phyloP scores from a whole-genome alignment of 371 early-diverging fungal genomes.

The Mucor indicus region DNA sequence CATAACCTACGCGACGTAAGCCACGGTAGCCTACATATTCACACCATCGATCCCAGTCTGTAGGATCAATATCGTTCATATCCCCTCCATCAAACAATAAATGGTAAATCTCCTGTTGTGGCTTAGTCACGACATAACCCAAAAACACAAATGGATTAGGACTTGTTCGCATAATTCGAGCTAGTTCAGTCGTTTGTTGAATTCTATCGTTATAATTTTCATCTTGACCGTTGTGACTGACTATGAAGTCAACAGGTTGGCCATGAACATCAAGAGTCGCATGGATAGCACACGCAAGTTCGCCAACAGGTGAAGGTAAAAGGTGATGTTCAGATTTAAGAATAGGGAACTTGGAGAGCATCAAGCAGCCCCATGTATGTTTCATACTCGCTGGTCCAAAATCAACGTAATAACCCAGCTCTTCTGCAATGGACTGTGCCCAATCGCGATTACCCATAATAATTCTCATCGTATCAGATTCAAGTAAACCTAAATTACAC shows the following conservation, averaged over 20 bases:
- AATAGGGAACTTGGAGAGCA: conserved; percentile 86
- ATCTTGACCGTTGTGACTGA: conserved; percentile 84
- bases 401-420: conserved; percentile 74
- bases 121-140: conserved; percentile 81
- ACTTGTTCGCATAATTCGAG: conserved; percentile 72
- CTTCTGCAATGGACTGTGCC: conserved; percentile 78
- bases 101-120: conserved; percentile 66
- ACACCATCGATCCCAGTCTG: conserved; percentile 84
- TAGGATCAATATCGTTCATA: conserved; percentile 75
- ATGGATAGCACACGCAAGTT: conserved; percentile 83
- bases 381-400: conserved; percentile 81
- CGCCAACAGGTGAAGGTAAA: conserved; percentile 80
- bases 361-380: conserved; percentile 86
- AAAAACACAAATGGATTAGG: conserved; percentile 77
- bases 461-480: conserved; percentile 78
- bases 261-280: conserved; percentile 83
- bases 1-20: conserved; percentile 71
- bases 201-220: conserved; percentile 75
- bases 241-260: conserved; percentile 76
- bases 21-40: conserved; percentile 82
- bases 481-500: conserved; percentile 66
- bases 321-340: conserved; percentile 68
- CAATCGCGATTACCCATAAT: conserved; percentile 88
- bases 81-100: conserved; percentile 64
- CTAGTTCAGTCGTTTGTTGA: conserved; percentile 78